Base-by-base conservation (phyloP, 2,329 filamentous ascomycete genomes). In the Alternaria postmessia region DNA sequence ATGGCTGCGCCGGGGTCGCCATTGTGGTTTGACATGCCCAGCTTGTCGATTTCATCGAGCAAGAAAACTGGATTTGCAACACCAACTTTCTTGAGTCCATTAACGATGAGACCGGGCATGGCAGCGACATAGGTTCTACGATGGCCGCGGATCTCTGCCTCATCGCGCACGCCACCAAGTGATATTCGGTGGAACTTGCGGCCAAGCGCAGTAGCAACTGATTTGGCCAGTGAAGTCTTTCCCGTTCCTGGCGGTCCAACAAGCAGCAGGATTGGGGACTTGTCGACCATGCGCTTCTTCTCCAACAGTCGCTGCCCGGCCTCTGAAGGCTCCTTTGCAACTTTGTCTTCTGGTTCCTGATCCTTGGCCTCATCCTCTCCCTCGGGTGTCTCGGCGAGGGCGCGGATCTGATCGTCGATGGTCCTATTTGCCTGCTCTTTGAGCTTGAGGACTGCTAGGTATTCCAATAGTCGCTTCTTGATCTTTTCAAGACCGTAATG, bases 171-270 rank as follows among this genome's bases (percentile, higher is more conserved):
- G 69, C 95, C 95, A 62, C 95, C 95, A 4, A 99, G 88, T 4
- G 95, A 98, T 70, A 99, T 97, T 46, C 95, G 89, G 79, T 99
- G 94, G 78, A 99, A 99, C 78, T 97, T 96, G 65, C 95, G 89
- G 16, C 94, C 94, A 11, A 99, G 85, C 1, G 95, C 94, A 16
- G 92, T 92, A 2, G 95, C 95, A 24, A 99, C 90, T 1, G 94
- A 98, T 70, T 94, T 93, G 30, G 95, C 95, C 46, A 99, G 84
- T 70, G 93, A 97, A 0, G 95, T 99, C 84, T 99, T 99, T 65
- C 95, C 95, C 3, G 94, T 94, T 48, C 95, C 95, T 2, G 95
- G 95, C 12, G 95, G 95, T 0, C 95, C 95, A 39, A 96, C 92
- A 8, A 99, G 87, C 9, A 99, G 87, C 66, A 99, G 85, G 66